These are phyloP conservation scores for Blastobotrys arbuscula DNA, from an alignment of 1,139 yeast genomes.

Conservation along the genomic window DNA sequence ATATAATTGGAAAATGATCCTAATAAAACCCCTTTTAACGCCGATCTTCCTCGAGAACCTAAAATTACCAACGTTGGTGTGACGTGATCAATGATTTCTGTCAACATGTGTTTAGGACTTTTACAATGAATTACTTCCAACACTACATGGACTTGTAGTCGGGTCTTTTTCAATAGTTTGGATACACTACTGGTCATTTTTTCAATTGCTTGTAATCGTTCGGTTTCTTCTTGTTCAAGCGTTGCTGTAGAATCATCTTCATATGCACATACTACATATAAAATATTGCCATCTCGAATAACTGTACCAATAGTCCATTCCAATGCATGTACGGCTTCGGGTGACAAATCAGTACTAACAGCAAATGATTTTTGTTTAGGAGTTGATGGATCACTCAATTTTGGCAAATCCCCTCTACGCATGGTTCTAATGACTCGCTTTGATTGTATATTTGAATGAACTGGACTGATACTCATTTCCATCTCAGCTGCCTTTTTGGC, in stretches of 20 bases:
- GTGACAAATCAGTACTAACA: conserved; percentile 75
- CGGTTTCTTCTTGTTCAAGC: conserved; percentile 39
- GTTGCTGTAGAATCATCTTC: conserved; percentile 46
- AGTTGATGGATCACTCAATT: conserved; percentile 43
- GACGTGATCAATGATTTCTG: conserved; percentile 75
- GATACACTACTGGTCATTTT: conserved; percentile 55
- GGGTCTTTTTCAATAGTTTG: conserved; percentile 60
- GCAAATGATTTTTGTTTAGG: conserved; percentile 63
- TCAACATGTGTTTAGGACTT: conserved; percentile 77
- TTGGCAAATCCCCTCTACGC: conserved; percentile 64
- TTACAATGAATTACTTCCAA: conserved; percentile 79
- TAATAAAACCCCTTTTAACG: conserved; percentile 67
- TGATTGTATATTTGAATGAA: conserved; percentile 51
- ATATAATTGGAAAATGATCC: conserved; percentile 74
- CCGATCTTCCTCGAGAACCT: conserved; percentile 73
- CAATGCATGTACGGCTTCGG: conserved; percentile 78
- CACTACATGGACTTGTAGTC: conserved; percentile 69
- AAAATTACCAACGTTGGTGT: conserved; percentile 80
- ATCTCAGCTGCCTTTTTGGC: conserved; percentile 56
- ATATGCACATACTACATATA: conserved; percentile 72
- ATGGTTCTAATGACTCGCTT: conserved; percentile 58
- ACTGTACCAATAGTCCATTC: conserved; percentile 91
- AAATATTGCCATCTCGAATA: conserved; percentile 74
- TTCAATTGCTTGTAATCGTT: conserved; percentile 54
- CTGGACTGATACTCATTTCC: conserved; percentile 56